Evolutionary conservation across 1,284 basidiomycete species (phyloP).

Genomic region (Irpex sp.): DNA sequence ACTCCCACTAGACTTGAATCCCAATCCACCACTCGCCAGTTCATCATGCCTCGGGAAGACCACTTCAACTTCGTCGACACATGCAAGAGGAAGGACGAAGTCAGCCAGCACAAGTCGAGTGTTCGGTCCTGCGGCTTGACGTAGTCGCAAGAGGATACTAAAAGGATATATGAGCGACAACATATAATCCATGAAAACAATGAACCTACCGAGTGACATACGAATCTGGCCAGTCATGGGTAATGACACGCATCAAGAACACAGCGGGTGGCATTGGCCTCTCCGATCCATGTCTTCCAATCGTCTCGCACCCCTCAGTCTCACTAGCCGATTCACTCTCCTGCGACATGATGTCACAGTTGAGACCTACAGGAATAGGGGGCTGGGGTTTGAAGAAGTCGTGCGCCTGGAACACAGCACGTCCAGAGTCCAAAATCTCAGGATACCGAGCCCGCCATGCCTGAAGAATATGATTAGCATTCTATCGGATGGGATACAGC

Average conservation of each 20-base stretch:
- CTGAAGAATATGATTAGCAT: conserved; percentile 14
- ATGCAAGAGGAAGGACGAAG: conserved; percentile 65
- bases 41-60: conserved; percentile 17
- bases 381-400: conserved; percentile 72
- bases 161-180: background rate
- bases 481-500: background rate
- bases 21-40: conserved; percentile 10
- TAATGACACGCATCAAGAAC: conserved; percentile 64
- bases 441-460: conserved; percentile 64
- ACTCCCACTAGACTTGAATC: conserved; percentile 21
- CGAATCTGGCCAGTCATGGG: conserved; percentile 73
- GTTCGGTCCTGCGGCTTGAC: conserved; percentile 30
- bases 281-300: background rate
- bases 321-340: background rate
- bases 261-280: conserved; percentile 38
- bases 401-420: conserved; percentile 62
- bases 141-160: conserved; percentile 34
- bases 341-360: background rate
- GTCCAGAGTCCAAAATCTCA: conserved; percentile 52
- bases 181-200: background rate
- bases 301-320: conserved; percentile 1
- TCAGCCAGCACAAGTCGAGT: conserved; percentile 68
- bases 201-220: conserved; percentile 36
- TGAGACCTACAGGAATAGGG: conserved; percentile 14
- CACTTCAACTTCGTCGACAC: conserved; percentile 41